Base-by-base conservation (phyloP, 805 yeast genomes). In the Lachancea meyersii region DNA sequence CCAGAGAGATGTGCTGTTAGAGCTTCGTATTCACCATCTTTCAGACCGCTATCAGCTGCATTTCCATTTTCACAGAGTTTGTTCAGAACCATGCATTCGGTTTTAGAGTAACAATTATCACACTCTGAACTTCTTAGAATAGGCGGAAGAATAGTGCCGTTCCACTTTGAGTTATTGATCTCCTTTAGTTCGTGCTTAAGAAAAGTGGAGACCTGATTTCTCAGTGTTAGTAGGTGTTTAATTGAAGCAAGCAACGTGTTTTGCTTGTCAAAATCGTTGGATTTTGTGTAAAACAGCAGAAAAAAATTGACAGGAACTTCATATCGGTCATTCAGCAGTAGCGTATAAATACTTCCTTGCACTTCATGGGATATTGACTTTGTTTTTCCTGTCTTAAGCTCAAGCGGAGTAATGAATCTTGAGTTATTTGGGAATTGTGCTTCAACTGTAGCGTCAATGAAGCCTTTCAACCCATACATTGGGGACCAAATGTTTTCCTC, bases 401-500 rank as follows among this genome's bases (percentile, higher is more conserved):
- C 99, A 65, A 93, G 68, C 0, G 97, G 97, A 1, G 79, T 73
- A 10, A 87, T 71, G 42, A 57, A 71, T 26, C 68, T 75, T n/a
- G 75, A 74, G 1, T 51, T 49, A 11, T 59, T 55, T 4, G 68
- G 69, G 7, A 73, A 57, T 20, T 66, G 60, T 0, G 84, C 82
- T 50, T 82, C 83, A 1, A 87, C 72, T 0, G 96, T 87, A 2
- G 82, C 96, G 65, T 93, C 99, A 14, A 89, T 78, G 52, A 82
- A 77, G 0, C 99, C 99, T 51, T 86, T 77, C 7, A 93, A 63
- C 0, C 99, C 99, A 65, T 75, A 88, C 57, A 77, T 73, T 0
- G 97, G 95, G 0, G 97, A 86, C 87, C 95, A 80, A 11, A 93
- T 81, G 52, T 80, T 84, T 54, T 93, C 97, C 61, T 93, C 99